Conservation (phyloP, 495 filamentous ascomycete genomes). For the Neurospora africana region DNA sequence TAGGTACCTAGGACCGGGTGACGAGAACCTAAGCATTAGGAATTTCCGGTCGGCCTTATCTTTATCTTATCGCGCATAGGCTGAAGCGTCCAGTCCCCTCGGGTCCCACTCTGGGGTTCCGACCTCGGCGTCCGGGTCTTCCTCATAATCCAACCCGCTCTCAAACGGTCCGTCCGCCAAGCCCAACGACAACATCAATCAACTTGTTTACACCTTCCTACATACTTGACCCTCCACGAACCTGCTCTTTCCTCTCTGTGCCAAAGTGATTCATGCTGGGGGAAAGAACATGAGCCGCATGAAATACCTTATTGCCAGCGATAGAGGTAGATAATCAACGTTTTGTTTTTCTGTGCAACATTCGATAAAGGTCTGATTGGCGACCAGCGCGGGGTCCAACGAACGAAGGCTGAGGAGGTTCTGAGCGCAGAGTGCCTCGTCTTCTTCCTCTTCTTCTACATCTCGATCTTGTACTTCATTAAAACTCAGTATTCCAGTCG, state of each 20-base stretch:
- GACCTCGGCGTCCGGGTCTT: background rate
- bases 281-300: background rate
- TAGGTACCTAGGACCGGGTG: too few relatives aligned
- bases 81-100: background rate
- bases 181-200: background rate
- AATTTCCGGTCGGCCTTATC: too few relatives aligned
- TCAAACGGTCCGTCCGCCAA: background rate
- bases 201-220: background rate
- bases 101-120: background rate
- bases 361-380: background rate
- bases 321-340: background rate
- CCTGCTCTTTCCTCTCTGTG: background rate
- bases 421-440: background rate
- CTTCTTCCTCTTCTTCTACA: background rate
- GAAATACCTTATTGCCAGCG: background rate
- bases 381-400: background rate
- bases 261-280: background rate
- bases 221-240: background rate
- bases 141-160: background rate
- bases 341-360: background rate
- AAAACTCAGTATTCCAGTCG: too few relatives aligned
- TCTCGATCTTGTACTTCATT: too few relatives aligned
- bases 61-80: background rate
- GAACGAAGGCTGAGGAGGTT: background rate
- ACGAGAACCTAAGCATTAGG: too few relatives aligned